Evolutionary conservation across 2,329 filamentous ascomycete species (phyloP), one percentile per base, ranked within the genome.

Genomic region (Mycosphaerella sp.): DNA sequence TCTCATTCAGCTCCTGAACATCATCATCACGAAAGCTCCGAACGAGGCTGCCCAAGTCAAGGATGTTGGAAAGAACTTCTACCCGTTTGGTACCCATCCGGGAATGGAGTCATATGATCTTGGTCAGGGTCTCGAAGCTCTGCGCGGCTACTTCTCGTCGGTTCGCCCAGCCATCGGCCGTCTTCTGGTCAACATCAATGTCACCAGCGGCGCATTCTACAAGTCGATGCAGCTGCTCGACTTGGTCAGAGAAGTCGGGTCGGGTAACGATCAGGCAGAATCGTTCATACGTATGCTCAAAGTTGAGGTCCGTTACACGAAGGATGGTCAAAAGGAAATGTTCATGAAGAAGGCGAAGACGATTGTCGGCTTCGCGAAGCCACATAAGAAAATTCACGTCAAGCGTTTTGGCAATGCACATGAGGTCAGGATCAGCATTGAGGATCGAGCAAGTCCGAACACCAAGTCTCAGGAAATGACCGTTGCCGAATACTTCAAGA

Each of bases 61-160:
- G 8, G 74, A 74, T 0, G 71, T 78, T n/a, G 77, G 78, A 0
- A 68, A 73, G 65, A 78, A 76, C 43, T 76, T 78, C 53, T 83
- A 78, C 58, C 72, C 74, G 0, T 63, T 77, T 41, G 52, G 67
- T 10, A 65, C 60, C 0, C 60, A 65, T 42, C 64, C 62, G 3
- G 58, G 61, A 3, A 56, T 62, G 6, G 71, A 78, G 45, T 58
- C 53, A 0, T 62, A 64, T 2, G 62, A 73, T 31, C 72, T 85
- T 1, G 74, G 73, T 2, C 70, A 65, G 9, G 80, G 80, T 1
- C 69, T 86, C 0, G 72, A 79, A 45, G 81, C 81, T 0, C 66
- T 83, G 3, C 75, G 82, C 41, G 83, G 83, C 0, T 86, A 80
- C 67, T 85, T 80, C 62, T 73, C 80, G 9, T 84, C 80, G 62